These are phyloP conservation scores for Naganishia vaughanmartiniae DNA, from an alignment of 768 basidiomycete species.

Conservation along the genomic window DNA sequence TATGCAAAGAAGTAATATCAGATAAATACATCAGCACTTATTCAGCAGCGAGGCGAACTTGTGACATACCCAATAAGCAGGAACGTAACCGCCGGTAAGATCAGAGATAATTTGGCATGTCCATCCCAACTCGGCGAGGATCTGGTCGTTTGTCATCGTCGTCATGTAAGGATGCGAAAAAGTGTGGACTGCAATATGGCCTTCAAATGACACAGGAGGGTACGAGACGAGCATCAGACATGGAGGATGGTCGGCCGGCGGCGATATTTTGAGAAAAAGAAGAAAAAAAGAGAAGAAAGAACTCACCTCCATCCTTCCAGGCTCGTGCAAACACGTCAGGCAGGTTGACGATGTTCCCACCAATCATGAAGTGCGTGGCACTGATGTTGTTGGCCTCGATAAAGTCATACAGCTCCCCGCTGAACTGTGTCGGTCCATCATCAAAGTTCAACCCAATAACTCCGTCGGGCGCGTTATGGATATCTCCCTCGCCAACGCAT, in stretches of 20 bases:
- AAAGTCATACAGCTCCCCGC: slow-evolving; percentile 62
- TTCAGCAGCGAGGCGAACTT: neutral
- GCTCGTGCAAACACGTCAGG: slow-evolving; percentile 61
- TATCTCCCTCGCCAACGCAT: slow-evolving; percentile 63
- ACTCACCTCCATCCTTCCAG: slow-evolving; percentile 50
- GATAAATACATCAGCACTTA: neutral
- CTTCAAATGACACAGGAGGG: neutral
- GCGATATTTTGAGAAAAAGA: neutral
- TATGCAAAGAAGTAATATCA: neutral
- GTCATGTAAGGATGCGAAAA: slow-evolving; percentile 50
- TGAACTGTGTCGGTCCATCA: slow-evolving; percentile 48
- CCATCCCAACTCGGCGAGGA: slow-evolving; percentile 78
- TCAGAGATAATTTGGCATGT: slow-evolving; percentile 72
- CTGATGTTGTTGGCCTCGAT: slow-evolving; percentile 60
- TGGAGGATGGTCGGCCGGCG: too few relatives aligned
- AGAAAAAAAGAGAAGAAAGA: neutral
- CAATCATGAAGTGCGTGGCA: slow-evolving; percentile 90
- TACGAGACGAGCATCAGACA: too few relatives aligned
- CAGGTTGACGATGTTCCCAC: slow-evolving; percentile 66
- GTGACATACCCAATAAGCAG: slow-evolving; percentile 65
- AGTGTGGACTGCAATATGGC: slow-evolving; percentile 53
- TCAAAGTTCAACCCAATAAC: slow-evolving; percentile 56
- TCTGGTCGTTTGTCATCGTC: slow-evolving; percentile 61
- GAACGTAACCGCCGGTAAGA: slow-evolving; percentile 71
- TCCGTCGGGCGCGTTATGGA: slow-evolving; percentile 75